phyloP scores from a whole-genome alignment of 2,329 filamentous ascomycete species.

The Helotiales sp. region DNA sequence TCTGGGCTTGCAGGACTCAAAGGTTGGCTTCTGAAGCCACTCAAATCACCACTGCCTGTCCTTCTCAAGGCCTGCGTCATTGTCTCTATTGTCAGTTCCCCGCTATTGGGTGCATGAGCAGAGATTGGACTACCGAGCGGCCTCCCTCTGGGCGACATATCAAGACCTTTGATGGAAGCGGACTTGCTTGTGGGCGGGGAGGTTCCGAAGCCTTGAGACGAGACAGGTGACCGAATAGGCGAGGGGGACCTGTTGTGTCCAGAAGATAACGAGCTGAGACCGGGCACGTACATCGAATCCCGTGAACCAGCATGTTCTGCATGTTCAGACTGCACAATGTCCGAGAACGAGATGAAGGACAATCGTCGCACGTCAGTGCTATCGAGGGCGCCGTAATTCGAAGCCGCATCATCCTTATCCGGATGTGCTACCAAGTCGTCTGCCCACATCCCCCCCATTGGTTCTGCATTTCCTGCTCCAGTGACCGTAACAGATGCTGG shows the following conservation, averaged over 20 bases:
- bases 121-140: slow-evolving; percentile 64
- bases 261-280: slow-evolving; percentile 60
- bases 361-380: slow-evolving; percentile 76
- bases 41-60: slow-evolving; percentile 81
- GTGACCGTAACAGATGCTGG: slow-evolving; percentile 70
- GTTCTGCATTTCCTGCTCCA: slow-evolving; percentile 43
- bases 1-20: slow-evolving; percentile 55
- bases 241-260: slow-evolving; percentile 70
- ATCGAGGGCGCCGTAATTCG: slow-evolving; percentile 78
- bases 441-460: slow-evolving; percentile 32
- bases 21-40: slow-evolving; percentile 54
- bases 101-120: slow-evolving; percentile 53
- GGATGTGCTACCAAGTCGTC: slow-evolving; percentile 52
- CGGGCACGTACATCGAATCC: slow-evolving; percentile 70
- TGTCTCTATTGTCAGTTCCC: slow-evolving; percentile 86
- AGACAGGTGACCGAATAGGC: slow-evolving; percentile 76
- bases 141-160: slow-evolving; percentile 60
- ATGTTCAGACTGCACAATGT: slow-evolving; percentile 87
- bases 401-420: slow-evolving; percentile 62
- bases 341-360: slow-evolving; percentile 95
- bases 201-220: slow-evolving; percentile 65
- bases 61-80: slow-evolving; percentile 87
- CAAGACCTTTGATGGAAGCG: slow-evolving; percentile 71
- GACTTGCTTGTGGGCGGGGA: slow-evolving; percentile 78
- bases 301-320: slow-evolving; percentile 61